These are phyloP conservation scores for Pulveroboletus frians DNA, from an alignment of 768 basidiomycete genomes.

Conservation along the genomic window DNA sequence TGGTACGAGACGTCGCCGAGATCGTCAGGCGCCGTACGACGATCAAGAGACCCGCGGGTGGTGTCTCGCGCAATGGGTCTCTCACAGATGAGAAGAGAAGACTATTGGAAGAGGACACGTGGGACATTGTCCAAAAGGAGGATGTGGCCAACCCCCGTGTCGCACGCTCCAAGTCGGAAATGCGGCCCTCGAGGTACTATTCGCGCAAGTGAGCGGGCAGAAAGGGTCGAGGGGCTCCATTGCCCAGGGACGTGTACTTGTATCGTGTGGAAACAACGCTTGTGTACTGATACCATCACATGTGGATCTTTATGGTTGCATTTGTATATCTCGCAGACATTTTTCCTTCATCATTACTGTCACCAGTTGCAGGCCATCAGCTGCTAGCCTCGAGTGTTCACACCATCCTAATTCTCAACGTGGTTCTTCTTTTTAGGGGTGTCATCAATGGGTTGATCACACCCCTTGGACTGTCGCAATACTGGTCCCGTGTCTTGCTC, in stretches of 20 bases:
- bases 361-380: too few species aligned
- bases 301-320: too few species aligned
- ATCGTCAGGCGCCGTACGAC: slow-evolving; percentile 22
- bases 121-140: slow-evolving; percentile 14
- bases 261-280: background rate
- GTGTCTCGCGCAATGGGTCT: slow-evolving; percentile 10
- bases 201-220: slow-evolving; percentile 10
- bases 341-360: background rate
- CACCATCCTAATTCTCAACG: too few species aligned
- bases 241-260: background rate
- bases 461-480: background rate
- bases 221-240: too few species aligned
- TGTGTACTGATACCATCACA: background rate
- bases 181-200: slow-evolving; percentile 17
- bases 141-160: slow-evolving; percentile 6
- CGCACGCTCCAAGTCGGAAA: slow-evolving; percentile 25
- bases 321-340: background rate
- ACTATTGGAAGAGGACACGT: slow-evolving; percentile 17
- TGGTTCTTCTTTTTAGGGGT: too few species aligned
- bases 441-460: too few species aligned
- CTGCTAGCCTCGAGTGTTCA: too few species aligned
- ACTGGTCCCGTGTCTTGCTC: background rate
- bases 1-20: slow-evolving; percentile 37
- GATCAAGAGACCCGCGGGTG: background rate
- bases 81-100: slow-evolving; percentile 15